phyloP scores from a whole-genome alignment of 1,139 yeast genomes.

The Geotrichum klebahnii region DNA sequence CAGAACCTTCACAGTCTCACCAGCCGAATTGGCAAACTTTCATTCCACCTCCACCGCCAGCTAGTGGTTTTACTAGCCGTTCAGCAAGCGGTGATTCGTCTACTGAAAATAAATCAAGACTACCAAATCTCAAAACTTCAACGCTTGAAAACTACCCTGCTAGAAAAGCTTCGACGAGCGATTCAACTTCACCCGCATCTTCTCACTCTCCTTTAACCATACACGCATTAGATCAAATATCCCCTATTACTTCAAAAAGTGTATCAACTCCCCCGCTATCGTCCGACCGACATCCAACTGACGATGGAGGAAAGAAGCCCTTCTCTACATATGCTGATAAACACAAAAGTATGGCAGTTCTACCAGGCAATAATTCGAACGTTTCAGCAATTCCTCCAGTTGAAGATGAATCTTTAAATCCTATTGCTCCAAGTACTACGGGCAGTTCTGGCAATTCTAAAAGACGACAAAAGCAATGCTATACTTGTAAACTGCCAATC shows the following conservation, averaged over 20 bases:
- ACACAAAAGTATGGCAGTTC: slow-evolving; percentile 22
- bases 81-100: neutral
- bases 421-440: slow-evolving; percentile 14
- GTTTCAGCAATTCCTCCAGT: slow-evolving; percentile 11
- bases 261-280: neutral
- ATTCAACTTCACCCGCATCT: neutral
- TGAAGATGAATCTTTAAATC: slow-evolving; percentile 5
- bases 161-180: neutral
- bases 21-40: slow-evolving; percentile 20
- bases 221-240: neutral
- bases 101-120: neutral
- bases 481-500: slow-evolving; percentile 61
- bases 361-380: slow-evolving; percentile 1
- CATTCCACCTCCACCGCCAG: slow-evolving; percentile 7
- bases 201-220: neutral
- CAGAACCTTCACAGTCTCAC: slow-evolving; percentile 2
- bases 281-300: slow-evolving; percentile 5
- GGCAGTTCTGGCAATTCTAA: too few relatives aligned
- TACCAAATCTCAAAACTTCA: neutral
- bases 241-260: neutral
- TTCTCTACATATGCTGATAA: slow-evolving; percentile 14
- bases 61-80: neutral
- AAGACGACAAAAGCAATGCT: slow-evolving; percentile 44
- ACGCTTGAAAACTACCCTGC: neutral
- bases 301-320: slow-evolving; percentile 11